Conservation (phyloP, 2,329 filamentous ascomycete species). For the Diaporthe batatas region DNA sequence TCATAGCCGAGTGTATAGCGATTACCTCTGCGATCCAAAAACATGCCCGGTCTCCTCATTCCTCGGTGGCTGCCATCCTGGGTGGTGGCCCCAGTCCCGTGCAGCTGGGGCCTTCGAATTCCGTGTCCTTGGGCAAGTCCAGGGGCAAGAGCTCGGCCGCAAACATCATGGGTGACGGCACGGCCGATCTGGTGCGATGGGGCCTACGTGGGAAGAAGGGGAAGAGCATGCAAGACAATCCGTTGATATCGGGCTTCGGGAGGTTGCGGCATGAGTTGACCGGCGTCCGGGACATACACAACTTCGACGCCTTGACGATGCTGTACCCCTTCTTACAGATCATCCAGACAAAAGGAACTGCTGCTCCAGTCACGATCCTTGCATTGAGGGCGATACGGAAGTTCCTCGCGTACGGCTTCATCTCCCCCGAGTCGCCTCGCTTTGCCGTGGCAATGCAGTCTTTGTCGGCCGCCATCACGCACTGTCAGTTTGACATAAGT, state of each 20-base stretch:
- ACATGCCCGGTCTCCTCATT: conserved; percentile 94
- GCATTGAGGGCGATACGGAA: conserved; percentile 95
- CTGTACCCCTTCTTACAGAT: conserved; percentile 96
- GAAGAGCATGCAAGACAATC: conserved; percentile 97
- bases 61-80: conserved; percentile 94
- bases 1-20: conserved; percentile 98
- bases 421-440: conserved; percentile 85
- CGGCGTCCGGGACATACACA: conserved; percentile 87
- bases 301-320: conserved; percentile 89
- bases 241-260: conserved; percentile 94
- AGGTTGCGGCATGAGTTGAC: conserved; percentile 89
- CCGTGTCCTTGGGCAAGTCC: conserved; percentile 55
- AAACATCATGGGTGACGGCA: conserved; percentile 55
- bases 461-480: conserved; percentile 93
- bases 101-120: conserved; percentile 64
- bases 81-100: conserved; percentile 77
- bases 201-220: conserved; percentile 94
- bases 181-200: conserved; percentile 78
- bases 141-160: conserved; percentile 57
- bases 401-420: conserved; percentile 95
- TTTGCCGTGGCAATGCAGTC: conserved; percentile 94
- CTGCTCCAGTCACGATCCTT: conserved; percentile 94
- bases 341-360: conserved; percentile 95
- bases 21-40: conserved; percentile 99
- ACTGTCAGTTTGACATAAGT: conserved; percentile 97